Evolutionary conservation across 139 green algal genomes (phyloP).

Genomic region (Micractinium sp.): DNA sequence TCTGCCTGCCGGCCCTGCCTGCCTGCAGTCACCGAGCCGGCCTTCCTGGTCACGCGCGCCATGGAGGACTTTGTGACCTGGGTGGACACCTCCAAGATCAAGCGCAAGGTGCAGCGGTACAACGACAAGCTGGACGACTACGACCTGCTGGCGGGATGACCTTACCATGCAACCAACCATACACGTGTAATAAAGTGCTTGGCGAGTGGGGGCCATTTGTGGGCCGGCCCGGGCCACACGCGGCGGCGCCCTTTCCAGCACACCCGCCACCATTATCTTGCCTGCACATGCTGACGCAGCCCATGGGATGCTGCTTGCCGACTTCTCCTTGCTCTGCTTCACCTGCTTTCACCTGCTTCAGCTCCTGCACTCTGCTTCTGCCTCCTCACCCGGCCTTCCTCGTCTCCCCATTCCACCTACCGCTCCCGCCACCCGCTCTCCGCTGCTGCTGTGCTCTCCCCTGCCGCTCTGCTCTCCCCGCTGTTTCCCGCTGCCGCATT

Average conservation of each 20-base stretch:
- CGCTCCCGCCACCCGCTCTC: not conserved
- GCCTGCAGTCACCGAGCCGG: constrained; percentile 34
- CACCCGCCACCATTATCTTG: not conserved
- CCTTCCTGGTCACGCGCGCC: constrained; percentile 73
- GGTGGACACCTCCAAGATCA: constrained; percentile 96
- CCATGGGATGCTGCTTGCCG: not conserved
- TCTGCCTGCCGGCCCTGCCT: not conserved
- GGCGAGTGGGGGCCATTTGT: too few species aligned
- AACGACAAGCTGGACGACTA: constrained; percentile 98
- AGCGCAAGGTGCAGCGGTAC: constrained; percentile 95
- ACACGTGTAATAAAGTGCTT: too few species aligned
- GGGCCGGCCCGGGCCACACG: too few species aligned
- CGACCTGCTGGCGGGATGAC: constrained; percentile 66
- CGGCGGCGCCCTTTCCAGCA: too few species aligned
- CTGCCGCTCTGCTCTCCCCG: not conserved
- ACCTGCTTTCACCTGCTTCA: not conserved
- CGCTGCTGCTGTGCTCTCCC: not conserved
- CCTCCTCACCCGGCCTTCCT: not conserved
- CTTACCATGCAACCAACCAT: not conserved
- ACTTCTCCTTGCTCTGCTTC: not conserved
- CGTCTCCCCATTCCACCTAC: not conserved
- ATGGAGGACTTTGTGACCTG: constrained; percentile 99
- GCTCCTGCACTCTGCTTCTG: not conserved
- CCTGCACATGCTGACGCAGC: not conserved
- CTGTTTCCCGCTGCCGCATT: not conserved